Base-by-base conservation (phyloP, 495 filamentous ascomycete genomes). In the Xylaria curta region DNA sequence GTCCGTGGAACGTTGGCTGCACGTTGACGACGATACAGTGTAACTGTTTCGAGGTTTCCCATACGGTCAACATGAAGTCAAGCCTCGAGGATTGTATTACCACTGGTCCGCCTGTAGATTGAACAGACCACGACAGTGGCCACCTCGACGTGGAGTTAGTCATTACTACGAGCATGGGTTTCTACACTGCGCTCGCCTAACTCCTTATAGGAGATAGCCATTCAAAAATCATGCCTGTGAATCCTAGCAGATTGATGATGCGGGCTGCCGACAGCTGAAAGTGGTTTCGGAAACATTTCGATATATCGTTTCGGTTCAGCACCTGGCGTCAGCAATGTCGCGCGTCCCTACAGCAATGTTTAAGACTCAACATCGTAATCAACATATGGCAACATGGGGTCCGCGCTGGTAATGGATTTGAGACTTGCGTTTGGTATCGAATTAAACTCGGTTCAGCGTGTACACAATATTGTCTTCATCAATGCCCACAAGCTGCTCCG, bases 301-400 rank as follows among this genome's bases (percentile, higher is more conserved):
- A 66, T 71, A 66, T 66, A 71, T 71, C 69, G 69, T 71, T 71
- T 66, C 69, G 62, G 62, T 44, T 66, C 69, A 15, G 36, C 68
- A 71, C 53, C 15, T 24, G 40, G 49, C 38, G 46, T 63, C 69
- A 44, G 59, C 28, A 66, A 58, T 71, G 69, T 71, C 53, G 69
- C 69, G 69, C 69, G 40, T 66, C 62, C 49, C 12, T 60, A 65
- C 69, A 64, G 69, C 9, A 3, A 51, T 71, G 61, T 71, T 71
- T 71, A 33, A 60, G 69, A 71, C 36, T 58, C 40, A 60, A 19
- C 51, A 28, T 47, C 7, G n/a, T 21, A 21, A 38, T 42, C 49
- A 47, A 38, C 46, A 56, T 47, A 66, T 70, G 36, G 51, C 51
- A 28, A 54, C 53, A 12, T 42, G 61, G 17, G 24, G 19, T 49